Evolutionary conservation across 176 grass and related monocot species (phyloP).

Genomic region (Bromus sterilis): DNA sequence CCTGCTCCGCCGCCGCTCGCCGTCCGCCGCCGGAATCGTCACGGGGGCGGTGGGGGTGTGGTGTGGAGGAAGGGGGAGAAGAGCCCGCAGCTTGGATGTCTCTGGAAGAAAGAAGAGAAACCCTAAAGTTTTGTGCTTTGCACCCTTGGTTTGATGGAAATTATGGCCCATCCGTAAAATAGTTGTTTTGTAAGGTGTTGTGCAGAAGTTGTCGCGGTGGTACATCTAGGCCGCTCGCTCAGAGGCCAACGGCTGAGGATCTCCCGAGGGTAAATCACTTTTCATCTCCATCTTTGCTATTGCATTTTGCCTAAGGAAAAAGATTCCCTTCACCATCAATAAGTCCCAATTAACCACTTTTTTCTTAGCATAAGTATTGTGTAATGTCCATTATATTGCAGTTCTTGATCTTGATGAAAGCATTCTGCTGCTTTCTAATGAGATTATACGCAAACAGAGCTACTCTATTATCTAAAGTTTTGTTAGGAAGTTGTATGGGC

Average conservation of each 20-base stretch:
- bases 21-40: constrained; percentile 18
- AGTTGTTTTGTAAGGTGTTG: background rate
- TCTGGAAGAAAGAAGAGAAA: background rate
- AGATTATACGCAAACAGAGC: too few species aligned
- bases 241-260: background rate
- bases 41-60: background rate
- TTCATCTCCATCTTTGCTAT: background rate
- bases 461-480: too few species aligned
- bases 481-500: too few species aligned
- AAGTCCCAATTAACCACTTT: too few species aligned
- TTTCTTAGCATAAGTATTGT: too few species aligned
- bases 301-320: background rate
- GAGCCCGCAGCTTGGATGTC: background rate
- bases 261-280: background rate
- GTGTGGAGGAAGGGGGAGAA: background rate
- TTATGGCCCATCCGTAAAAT: background rate
- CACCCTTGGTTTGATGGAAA: background rate
- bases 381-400: too few species aligned
- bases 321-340: too few species aligned
- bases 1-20: constrained; percentile 1
- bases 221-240: background rate
- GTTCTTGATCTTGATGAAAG: too few species aligned
- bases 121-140: constrained; percentile 23
- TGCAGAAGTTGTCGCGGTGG: background rate
- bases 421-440: too few species aligned